Evolutionary conservation across 768 basidiomycete species (phyloP), one percentile per base, ranked within the genome.

Genomic region (Nidula microcarpa): DNA sequence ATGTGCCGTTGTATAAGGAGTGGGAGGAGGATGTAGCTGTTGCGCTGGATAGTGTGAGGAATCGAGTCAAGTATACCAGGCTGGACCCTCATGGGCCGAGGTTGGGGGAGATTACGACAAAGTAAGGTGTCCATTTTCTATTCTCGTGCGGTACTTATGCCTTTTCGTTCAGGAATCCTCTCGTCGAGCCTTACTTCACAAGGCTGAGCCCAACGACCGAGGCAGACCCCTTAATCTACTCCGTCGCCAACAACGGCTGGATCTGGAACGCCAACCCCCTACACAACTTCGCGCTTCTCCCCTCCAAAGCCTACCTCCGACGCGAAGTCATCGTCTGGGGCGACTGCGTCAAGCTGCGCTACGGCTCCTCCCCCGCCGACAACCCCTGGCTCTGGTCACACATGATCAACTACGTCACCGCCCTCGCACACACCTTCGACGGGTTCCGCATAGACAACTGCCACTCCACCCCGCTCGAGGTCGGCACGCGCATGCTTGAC

Each of bases 401-500:
- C 69, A 98, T 98, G 85, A 86, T 79, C 9, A 72, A 76, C 50
- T 98, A 99, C 60, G 91, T 94, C 53, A 79, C 77, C 47, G 77
- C 78, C 7, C 86, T 98, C 30, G 97, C 96, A 0, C 73, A 71
- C 37, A 80, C 81, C 6, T 99, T 98, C 65, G 89, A 98, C 55
- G 97, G 97, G 8, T 99, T 99, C 80, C 84, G 97, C 32, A 88
- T 99, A 61, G 97, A 99, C 71, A 99, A 99, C 65, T 97, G 94
- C 57, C 96, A 99, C 70, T 98, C 96, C 3, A 99, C 97, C 0
- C 97, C 97, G 11, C 71, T 98, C 34, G 85, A 92, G 58, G 94
- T 98, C n/a, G 97, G 97, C n/a, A 87, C 87, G n/a, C 76, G 78
- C 44, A 86, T 99, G 75, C 85, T 99, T 35, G 97, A 99, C 65